Base-by-base conservation (phyloP, 2,329 filamentous ascomycete genomes). In the Fusarium sp. region DNA sequence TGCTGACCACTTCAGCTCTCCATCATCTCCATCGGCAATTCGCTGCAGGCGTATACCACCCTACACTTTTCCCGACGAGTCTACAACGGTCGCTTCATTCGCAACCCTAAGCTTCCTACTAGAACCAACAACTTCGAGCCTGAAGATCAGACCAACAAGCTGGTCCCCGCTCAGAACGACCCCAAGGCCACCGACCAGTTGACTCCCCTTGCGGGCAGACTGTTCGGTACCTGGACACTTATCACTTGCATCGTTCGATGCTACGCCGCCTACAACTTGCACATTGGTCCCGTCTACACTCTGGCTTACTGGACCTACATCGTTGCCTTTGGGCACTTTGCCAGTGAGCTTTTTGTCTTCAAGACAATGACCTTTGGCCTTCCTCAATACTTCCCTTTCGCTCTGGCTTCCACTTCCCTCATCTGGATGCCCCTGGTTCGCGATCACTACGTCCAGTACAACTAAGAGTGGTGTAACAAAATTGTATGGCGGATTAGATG, bases 161-260 rank as follows among this genome's bases (percentile, higher is more conserved):
- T 88, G 58, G 73, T 86, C 33, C 72, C 81, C 41, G 78, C 80
- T 28, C 62, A 85, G 9, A 79, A 83, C 55, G 81, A 82, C 50
- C 77, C 82, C 59, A 83, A 82, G 73, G 83, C 80, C 44, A 75
- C 80, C 59, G 86, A 89, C 74, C 87, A 89, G 79, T 87, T 93
- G 57, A 94, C 92, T 8, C 88, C 91, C 7, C 88, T 97, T 31
- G 90, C 89, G 12, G 90, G 90, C 28, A 90, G 93, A 68, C 89
- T 93, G 20, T 97, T 97, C 78, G 94, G 92, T 55, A 96, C 92
- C 31, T 97, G 94, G 90, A 97, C 94, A 0, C 85, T 95, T 60
- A 84, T 97, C 61, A 90, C 91, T 8, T 87, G 89, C 61, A 82
- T 97, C 51, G 86, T 97, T 44, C 88, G 94, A 53, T 82, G 94